Conservation (phyloP, 306 rosid species). For the Lotus japonicus region DNA sequence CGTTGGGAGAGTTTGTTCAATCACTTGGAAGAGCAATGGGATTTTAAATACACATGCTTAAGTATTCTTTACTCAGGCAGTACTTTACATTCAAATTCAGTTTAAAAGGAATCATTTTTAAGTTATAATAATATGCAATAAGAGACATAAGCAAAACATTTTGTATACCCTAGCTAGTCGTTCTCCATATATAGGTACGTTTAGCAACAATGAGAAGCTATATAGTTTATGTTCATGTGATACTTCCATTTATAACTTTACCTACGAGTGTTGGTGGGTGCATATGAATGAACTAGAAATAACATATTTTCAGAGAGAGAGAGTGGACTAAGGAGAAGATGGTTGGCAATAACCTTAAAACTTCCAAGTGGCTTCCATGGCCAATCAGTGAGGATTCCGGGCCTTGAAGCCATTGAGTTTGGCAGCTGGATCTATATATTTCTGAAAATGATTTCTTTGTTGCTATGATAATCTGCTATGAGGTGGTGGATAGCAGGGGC, state of each 20-base stretch:
- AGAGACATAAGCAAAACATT: no score
- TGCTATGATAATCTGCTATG: background rate
- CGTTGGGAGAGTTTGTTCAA: no score
- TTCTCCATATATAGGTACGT: no score
- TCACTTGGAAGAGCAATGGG: no score
- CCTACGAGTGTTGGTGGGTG: background rate
- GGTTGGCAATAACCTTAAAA: constrained; percentile 32
- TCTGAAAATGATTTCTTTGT: background rate
- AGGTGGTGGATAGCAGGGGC: background rate
- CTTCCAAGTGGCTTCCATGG: constrained; percentile 62
- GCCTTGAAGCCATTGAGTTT: constrained; percentile 45
- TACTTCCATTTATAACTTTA: background rate
- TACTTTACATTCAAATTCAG: no score
- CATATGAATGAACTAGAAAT: background rate
- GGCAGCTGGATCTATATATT: background rate
- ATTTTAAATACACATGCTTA: no score
- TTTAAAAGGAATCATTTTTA: no score
- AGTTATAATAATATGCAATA: no score
- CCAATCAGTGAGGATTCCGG: constrained; percentile 65
- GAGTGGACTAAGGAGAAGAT: background rate
- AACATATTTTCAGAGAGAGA: background rate
- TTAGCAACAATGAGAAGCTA: background rate
- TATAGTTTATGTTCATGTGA: background rate
- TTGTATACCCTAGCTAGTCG: no score
- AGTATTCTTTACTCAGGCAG: no score